A percentile compares a stretch with the other conserved stretches of the same genome.
phyloP scores from a whole-genome alignment of 2,329 filamentous ascomycete species.

The Fusarium foetens region DNA sequence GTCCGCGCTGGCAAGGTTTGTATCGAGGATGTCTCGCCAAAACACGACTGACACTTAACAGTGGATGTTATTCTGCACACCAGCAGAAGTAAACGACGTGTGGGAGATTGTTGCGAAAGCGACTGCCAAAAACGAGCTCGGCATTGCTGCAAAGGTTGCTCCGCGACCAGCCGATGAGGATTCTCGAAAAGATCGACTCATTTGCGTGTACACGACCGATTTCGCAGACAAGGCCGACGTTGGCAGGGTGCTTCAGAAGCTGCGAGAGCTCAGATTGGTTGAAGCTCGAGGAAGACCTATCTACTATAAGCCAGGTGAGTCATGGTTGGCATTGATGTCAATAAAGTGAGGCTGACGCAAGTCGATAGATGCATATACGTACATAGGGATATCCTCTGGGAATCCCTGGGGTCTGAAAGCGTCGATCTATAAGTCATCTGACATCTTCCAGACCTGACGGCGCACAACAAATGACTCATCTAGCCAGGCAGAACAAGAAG shows the following conservation, averaged over 20 bases:
- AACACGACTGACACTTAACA: slow-evolving; percentile 51
- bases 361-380: slow-evolving; percentile 71
- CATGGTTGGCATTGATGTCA: not conserved
- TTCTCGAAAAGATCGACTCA: slow-evolving; percentile 61
- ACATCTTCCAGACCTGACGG: slow-evolving; percentile 47
- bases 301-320: slow-evolving; percentile 81
- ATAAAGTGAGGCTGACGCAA: slow-evolving; percentile 23
- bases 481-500: not conserved
- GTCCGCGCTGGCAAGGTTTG: slow-evolving; percentile 74
- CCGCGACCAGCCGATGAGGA: slow-evolving; percentile 60
- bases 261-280: slow-evolving; percentile 72
- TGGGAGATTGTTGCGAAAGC: slow-evolving; percentile 76
- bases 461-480: slow-evolving; percentile 17
- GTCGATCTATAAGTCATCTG: slow-evolving; percentile 63
- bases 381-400: slow-evolving; percentile 68
- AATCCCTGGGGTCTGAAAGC: slow-evolving; percentile 73
- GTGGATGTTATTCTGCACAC: slow-evolving; percentile 79
- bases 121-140: slow-evolving; percentile 75
- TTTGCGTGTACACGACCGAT: slow-evolving; percentile 83
- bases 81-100: slow-evolving; percentile 64
- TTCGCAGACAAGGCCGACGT: slow-evolving; percentile 77
- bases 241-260: slow-evolving; percentile 69
- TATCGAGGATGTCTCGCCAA: not conserved
- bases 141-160: slow-evolving; percentile 77
- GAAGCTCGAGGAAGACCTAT: slow-evolving; percentile 60